phyloP scores from a whole-genome alignment of 768 basidiomycete species.

The Cantharellus cinnabarinus region DNA sequence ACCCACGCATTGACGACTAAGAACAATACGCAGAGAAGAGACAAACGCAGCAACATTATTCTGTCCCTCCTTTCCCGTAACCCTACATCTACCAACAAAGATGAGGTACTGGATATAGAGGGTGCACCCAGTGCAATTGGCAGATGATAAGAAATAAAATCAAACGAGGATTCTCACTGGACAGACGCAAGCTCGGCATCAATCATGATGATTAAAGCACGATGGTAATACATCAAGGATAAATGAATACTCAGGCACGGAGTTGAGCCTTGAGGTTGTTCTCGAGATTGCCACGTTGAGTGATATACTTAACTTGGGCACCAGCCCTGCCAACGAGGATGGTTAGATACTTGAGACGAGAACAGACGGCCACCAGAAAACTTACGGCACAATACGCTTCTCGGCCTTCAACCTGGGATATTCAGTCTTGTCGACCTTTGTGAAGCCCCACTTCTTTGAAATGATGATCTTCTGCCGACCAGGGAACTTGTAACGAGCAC shows the following conservation, averaged over 20 bases:
- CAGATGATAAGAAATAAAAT: not conserved
- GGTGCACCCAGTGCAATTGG: not conserved
- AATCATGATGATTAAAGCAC: not conserved
- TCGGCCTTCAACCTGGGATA: slow-evolving; percentile 78
- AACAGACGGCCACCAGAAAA: slow-evolving; percentile 12
- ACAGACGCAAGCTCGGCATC: not conserved
- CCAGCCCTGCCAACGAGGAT: slow-evolving; percentile 42
- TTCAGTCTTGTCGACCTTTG: slow-evolving; percentile 75
- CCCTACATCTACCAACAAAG: not conserved
- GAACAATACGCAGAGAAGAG: not conserved
- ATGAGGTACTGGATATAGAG: not conserved
- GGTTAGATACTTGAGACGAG: not conserved
- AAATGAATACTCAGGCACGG: slow-evolving; percentile 27
- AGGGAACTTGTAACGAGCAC: slow-evolving; percentile 99
- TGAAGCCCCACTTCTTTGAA: slow-evolving; percentile 98
- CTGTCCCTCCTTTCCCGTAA: not conserved
- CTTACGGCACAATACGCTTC: slow-evolving; percentile 73
- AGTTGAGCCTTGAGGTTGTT: slow-evolving; percentile 70
- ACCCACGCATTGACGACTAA: not conserved
- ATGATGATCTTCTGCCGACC: slow-evolving; percentile 94
- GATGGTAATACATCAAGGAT: not conserved
- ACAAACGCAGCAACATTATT: not conserved
- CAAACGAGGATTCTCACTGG: not conserved
- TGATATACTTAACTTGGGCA: slow-evolving; percentile 86
- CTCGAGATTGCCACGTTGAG: slow-evolving; percentile 70